Conservation (phyloP, 169 alveolate genomes). For the Plasmodium knowlesi region DNA sequence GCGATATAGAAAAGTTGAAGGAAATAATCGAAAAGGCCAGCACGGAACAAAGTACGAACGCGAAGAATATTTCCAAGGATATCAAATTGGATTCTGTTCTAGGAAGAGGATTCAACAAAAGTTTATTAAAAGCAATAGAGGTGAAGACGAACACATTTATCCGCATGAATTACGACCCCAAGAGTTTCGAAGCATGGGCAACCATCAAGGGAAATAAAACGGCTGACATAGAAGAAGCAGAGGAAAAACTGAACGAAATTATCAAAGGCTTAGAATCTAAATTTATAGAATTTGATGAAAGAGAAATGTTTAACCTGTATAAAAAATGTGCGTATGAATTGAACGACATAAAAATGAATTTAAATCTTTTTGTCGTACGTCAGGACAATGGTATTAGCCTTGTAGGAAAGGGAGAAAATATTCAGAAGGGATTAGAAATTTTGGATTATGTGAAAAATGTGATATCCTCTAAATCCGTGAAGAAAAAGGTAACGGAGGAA, state of each 20-base stretch:
- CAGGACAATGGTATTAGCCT: slow-evolving; percentile 63
- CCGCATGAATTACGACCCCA: slow-evolving; percentile 51
- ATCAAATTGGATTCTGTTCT: slow-evolving; percentile 49
- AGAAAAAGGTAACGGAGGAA: slow-evolving; percentile 58
- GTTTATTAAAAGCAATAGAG: slow-evolving; percentile 45
- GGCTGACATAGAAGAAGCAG: slow-evolving; percentile 63
- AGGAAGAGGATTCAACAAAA: slow-evolving; percentile 58
- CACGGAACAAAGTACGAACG: slow-evolving; percentile 21
- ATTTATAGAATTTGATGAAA: slow-evolving; percentile 46
- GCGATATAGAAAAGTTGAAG: slow-evolving; percentile 26
- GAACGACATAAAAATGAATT: slow-evolving; percentile 50
- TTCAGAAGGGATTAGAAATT: slow-evolving; percentile 41
- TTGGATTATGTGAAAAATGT: slow-evolving; percentile 53
- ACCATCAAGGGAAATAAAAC: slow-evolving; percentile 42
- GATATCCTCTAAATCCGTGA: slow-evolving; percentile 29
- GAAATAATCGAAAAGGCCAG: slow-evolving; percentile 63
- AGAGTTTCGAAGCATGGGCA: slow-evolving; percentile 59
- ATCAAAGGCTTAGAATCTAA: slow-evolving; percentile 13
- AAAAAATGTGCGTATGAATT: slow-evolving; percentile 65
- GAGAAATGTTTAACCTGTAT: slow-evolving; percentile 33
- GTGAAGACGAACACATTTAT: slow-evolving; percentile 39
- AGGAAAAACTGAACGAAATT: slow-evolving; percentile 44
- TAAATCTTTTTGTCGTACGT: slow-evolving; percentile 45
- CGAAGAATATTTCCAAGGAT: slow-evolving; percentile 21
- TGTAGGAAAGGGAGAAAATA: slow-evolving; percentile 43